Evolutionary conservation across 352 stramenopile species (phyloP), one percentile per base, ranked within the genome.

Genomic region (Globisporangium cylindrosporum): DNA sequence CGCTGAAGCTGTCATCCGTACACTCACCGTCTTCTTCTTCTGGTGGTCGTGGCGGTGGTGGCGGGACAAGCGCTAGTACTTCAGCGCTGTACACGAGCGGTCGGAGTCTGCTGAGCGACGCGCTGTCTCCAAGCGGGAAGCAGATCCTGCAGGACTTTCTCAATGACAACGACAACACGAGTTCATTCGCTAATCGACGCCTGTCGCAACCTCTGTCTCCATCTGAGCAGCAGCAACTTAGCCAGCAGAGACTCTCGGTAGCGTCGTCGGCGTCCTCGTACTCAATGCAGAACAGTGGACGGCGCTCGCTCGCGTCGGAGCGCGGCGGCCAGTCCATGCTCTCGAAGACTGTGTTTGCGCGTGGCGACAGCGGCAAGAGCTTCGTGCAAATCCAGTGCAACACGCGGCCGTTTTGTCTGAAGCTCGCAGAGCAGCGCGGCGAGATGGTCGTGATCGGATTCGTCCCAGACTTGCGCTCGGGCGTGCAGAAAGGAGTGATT

Each of bases 391-490:
- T 91, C 66, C 67, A 74, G 62, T 84, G 74, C 63, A 73, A 75
- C 54, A 62, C 76, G 32, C 74, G 83, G 8, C 79, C 81, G 49
- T 88, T 89, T 38, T 73, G 75, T 18, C 34, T 91, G 56, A 74
- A 81, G 62, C 80, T 91, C 22, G 80, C 56, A 4, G 32, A 73
- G 43, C 68, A 78, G 29, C 74, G 72, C 46, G 69, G 78, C 6
- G 72, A 82, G 24, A 79, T 91, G n/a, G 68, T 87, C 20, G 77
- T 91, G 41, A 61, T 73, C 25, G 70, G 75, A 5, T 89, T 91
- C 62, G 72, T 76, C 1, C 73, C 67, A 3, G 76, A 81, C 59
- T 60, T 70, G 15, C 65, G 56, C 14, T 57, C 59, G 4, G 60
- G 61, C 22, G 68, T 71, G 18, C 61, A 51, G 0, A 66, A 71